Conservation (phyloP, 495 filamentous ascomycete genomes). For the Annulohypoxylon nitens region DNA sequence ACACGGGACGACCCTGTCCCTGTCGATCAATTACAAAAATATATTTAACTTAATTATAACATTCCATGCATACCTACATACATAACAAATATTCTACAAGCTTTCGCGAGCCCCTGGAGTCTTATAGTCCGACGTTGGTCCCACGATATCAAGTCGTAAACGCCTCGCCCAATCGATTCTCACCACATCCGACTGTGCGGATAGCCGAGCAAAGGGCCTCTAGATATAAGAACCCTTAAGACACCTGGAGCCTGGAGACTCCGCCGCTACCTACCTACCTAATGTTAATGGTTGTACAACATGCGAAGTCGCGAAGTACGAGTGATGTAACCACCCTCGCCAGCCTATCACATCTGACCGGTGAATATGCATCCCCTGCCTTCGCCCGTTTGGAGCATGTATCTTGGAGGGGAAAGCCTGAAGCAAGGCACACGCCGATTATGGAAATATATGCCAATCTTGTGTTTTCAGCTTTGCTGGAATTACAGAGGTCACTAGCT, state of each 20-base stretch:
- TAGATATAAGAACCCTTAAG: neutral
- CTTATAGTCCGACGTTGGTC: neutral
- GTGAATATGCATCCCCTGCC: slow-evolving; percentile 26
- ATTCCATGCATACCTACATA: neutral
- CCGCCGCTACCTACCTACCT: neutral
- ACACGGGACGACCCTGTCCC: slow-evolving; percentile 38
- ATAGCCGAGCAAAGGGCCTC: neutral
- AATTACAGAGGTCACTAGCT: neutral
- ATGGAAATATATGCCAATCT: slow-evolving; percentile 5
- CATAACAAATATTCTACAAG: neutral
- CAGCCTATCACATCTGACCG: slow-evolving; percentile 22
- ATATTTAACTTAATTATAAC: slow-evolving; percentile 1
- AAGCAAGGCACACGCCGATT: slow-evolving; percentile 15
- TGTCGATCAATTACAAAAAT: slow-evolving; percentile 34
- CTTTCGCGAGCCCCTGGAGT: slow-evolving; percentile 22
- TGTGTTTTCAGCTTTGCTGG: neutral
- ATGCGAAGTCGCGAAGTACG: slow-evolving; percentile 23
- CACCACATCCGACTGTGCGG: neutral
- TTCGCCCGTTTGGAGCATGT: slow-evolving; percentile 20
- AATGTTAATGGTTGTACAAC: slow-evolving; percentile 12
- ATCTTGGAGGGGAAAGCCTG: slow-evolving; percentile 23
- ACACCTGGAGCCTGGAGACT: neutral
- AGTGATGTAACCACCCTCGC: slow-evolving; percentile 41
- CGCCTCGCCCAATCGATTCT: neutral
- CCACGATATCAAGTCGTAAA: neutral